Base-by-base conservation (phyloP, 768 basidiomycete genomes). In the Podaxis sp. region DNA sequence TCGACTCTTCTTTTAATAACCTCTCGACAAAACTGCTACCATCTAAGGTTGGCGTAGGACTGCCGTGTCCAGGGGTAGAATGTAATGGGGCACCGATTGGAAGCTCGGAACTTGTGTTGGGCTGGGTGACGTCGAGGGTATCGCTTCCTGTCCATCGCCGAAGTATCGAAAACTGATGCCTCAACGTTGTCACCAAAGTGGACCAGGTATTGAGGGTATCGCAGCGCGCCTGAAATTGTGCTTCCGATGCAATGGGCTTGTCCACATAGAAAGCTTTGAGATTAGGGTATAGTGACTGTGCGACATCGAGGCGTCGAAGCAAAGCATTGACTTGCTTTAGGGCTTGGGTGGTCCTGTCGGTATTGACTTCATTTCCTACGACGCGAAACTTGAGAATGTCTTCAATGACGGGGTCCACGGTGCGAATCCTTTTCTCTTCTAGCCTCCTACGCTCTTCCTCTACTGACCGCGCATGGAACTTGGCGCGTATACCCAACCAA, bases 141-240 rank as follows among this genome's bases (percentile, higher is more conserved):
- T 95, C 91, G 72, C 90, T 93, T 15, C 94, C 95, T 0, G 96
- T 98, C 96, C 96, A 98, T 65, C 88, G 87, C 66, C 91, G 90
- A 26, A 99, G 80, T 40, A 93, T 83, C 26, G 79, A 74, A 60
- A 96, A 87, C 67, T 95, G 93, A 61, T 87, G 86, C 66, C 88
- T 87, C n/a, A 97, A 81, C n/a, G 90, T 87, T 26, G 84, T 84
- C 60, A 93, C 85, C 66, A 98, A 84, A n/a, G 88, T 94, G 48
- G 85, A 89, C 95, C 96, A 99, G 11, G 93, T 90, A 66, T 91
- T 91, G 20, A 99, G 83, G 1, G 95, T 90, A 69, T 97, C 93
- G 63, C 91, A 86, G 51, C 93, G 88, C n/a, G 87, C 80, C 70
- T 90, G 88, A 70, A 96, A 95, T 37, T 80, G 76, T 28, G 76